Evolutionary conservation across 23 red algal species (phyloP).

Genomic region (Gracilariopsis chorda): DNA sequence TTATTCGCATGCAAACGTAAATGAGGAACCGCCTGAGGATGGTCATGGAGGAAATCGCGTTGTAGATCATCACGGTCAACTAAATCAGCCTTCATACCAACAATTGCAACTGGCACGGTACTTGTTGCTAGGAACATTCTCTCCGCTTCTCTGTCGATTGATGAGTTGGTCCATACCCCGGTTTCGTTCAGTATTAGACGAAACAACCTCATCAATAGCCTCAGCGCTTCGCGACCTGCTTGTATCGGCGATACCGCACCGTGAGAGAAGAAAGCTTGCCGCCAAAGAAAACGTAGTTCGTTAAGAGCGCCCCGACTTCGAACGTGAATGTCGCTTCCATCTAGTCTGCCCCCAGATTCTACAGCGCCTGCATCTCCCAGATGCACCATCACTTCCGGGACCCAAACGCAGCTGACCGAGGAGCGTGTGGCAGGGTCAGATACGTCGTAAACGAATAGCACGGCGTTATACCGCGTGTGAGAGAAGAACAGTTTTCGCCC

Average conservation of each 20-base stretch:
- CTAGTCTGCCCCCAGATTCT: slow-evolving; percentile 53
- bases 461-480: slow-evolving; percentile 44
- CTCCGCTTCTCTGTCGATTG: slow-evolving; percentile 52
- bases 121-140: slow-evolving; percentile 49
- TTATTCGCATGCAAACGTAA: slow-evolving; percentile 40
- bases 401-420: slow-evolving; percentile 43
- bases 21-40: not conserved
- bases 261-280: slow-evolving; percentile 45
- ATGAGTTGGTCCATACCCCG: slow-evolving; percentile 51
- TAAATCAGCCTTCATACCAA: slow-evolving; percentile 61
- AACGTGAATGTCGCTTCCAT: slow-evolving; percentile 38
- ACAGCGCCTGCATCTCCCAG: slow-evolving; percentile 55
- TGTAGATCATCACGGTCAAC: slow-evolving; percentile 5
- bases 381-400: slow-evolving; percentile 60
- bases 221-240: slow-evolving; percentile 11
- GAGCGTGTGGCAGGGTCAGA: slow-evolving; percentile 49
- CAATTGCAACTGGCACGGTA: slow-evolving; percentile 38
- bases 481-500: slow-evolving; percentile 57
- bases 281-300: slow-evolving; percentile 62
- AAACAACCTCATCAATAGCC: slow-evolving; percentile 8
- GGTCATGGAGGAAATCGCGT: not conserved
- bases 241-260: slow-evolving; percentile 7
- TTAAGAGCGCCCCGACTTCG: slow-evolving; percentile 41
- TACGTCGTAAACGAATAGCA: slow-evolving; percentile 60
- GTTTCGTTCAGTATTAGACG: slow-evolving; percentile 52